Evolutionary conservation across 192 early-diverging fungal species (phyloP).

Genomic region (Podila epigama): DNA sequence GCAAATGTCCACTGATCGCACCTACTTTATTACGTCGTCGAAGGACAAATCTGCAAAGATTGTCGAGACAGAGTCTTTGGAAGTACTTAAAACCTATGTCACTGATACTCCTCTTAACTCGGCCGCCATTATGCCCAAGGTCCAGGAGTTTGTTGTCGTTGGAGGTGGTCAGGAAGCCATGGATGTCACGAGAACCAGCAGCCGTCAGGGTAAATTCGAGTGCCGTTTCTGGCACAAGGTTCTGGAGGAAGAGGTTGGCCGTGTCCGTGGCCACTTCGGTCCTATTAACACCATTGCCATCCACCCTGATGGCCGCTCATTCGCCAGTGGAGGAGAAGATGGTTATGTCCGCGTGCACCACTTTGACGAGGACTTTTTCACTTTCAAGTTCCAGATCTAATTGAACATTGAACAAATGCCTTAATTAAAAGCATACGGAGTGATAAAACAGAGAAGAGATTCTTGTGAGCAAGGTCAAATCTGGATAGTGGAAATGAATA

Average conservation of each 20-base stretch:
- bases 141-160: constrained; percentile 82
- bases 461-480: neutral
- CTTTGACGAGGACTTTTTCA: constrained; percentile 95
- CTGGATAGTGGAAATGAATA: neutral
- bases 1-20: constrained; percentile 89
- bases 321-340: constrained; percentile 97
- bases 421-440: neutral
- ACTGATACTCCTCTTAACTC: constrained; percentile 93
- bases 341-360: constrained; percentile 97
- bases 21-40: constrained; percentile 95
- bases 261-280: constrained; percentile 98
- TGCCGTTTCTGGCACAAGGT: constrained; percentile 96
- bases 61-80: constrained; percentile 85
- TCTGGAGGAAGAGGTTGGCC: constrained; percentile 95
- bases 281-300: constrained; percentile 99
- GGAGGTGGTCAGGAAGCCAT: constrained; percentile 99
- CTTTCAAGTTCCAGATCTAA: constrained; percentile 81
- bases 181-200: constrained; percentile 91
- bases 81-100: constrained; percentile 82
- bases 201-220: constrained; percentile 96
- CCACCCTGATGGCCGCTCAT: constrained; percentile 92
- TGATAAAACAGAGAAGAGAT: neutral
- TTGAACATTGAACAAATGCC: neutral
- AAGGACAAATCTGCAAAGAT: constrained; percentile 94
- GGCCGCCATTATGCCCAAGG: constrained; percentile 86